Evolutionary conservation across 2,329 filamentous ascomycete species (phyloP).

Genomic region (Diaporthe amygdali): DNA sequence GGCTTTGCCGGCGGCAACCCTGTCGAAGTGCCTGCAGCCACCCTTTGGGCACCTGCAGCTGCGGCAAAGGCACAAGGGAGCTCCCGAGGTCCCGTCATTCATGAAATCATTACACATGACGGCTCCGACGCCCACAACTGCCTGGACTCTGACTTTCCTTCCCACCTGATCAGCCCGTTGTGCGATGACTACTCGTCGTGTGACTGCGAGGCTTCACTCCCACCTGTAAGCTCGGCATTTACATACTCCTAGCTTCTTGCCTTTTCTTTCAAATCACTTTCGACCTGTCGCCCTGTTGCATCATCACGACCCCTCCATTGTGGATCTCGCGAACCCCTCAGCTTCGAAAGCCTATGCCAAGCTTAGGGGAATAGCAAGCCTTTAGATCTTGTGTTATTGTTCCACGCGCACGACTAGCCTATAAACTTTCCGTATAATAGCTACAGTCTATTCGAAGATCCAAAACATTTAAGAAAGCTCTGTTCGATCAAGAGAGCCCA

Average conservation of each 20-base stretch:
- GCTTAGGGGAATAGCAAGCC: background rate
- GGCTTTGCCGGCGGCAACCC: conserved; percentile 9
- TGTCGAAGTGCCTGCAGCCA: background rate
- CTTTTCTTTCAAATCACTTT: background rate
- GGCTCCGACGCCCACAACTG: background rate
- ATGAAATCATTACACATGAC: conserved; percentile 13
- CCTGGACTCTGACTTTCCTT: background rate
- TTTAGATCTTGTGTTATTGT: background rate
- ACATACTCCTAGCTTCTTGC: background rate
- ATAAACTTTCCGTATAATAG: background rate
- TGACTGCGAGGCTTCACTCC: background rate
- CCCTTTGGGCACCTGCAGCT: background rate
- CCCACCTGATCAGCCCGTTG: background rate
- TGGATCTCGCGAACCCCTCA: conserved; percentile 2
- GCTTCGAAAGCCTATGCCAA: background rate
- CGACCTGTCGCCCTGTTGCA: conserved; percentile 8
- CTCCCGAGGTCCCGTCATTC: background rate
- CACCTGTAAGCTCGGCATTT: background rate
- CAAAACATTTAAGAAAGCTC: background rate
- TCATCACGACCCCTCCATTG: conserved; percentile 13
- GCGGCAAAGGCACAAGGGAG: background rate
- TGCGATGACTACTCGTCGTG: background rate
- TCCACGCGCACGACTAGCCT: background rate
- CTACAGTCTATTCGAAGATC: background rate
- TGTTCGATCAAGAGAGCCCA: background rate